A percentile compares a stretch with the other conserved stretches of the same genome.
These are phyloP conservation scores for Cymbopogon flexuosus DNA, from an alignment of 202 grass and related monocot genomes.

Conservation along the genomic window DNA sequence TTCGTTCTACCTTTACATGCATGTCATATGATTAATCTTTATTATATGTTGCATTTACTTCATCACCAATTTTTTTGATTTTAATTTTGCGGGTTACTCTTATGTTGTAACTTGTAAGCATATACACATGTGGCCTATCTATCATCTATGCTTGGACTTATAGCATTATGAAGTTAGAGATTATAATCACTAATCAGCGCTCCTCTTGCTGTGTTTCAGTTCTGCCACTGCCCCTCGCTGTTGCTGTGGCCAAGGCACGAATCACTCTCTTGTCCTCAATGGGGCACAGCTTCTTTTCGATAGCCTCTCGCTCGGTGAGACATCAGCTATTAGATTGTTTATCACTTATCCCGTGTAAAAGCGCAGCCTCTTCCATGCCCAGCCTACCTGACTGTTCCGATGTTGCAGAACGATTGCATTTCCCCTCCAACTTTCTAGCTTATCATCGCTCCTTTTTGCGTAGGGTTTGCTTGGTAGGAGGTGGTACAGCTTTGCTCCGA, in stretches of 20 bases:
- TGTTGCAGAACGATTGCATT: not conserved
- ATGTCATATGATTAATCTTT: too few species aligned
- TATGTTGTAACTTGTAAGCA: too few species aligned
- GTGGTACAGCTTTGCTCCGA: constrained; percentile 39
- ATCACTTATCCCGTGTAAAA: not conserved
- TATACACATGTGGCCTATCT: too few species aligned
- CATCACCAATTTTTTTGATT: too few species aligned
- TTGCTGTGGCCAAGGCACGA: not conserved
- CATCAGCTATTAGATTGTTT: not conserved
- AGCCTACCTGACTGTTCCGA: not conserved
- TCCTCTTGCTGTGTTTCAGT: not conserved
- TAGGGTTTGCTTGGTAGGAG: constrained; percentile 27
- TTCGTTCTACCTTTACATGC: too few species aligned
- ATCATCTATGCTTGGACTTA: not conserved
- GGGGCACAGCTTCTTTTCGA: not conserved
- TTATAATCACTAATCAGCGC: not conserved
- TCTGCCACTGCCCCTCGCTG: not conserved
- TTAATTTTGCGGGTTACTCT: too few species aligned
- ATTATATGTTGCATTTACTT: too few species aligned
- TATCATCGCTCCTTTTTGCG: not conserved
- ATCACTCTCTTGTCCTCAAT: not conserved
- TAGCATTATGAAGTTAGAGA: not conserved
- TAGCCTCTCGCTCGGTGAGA: constrained; percentile 32
- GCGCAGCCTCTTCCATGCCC: not conserved
- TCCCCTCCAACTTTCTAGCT: not conserved